phyloP scores from a whole-genome alignment of 148 eudicot genomes.

The Nyssa sinensis region DNA sequence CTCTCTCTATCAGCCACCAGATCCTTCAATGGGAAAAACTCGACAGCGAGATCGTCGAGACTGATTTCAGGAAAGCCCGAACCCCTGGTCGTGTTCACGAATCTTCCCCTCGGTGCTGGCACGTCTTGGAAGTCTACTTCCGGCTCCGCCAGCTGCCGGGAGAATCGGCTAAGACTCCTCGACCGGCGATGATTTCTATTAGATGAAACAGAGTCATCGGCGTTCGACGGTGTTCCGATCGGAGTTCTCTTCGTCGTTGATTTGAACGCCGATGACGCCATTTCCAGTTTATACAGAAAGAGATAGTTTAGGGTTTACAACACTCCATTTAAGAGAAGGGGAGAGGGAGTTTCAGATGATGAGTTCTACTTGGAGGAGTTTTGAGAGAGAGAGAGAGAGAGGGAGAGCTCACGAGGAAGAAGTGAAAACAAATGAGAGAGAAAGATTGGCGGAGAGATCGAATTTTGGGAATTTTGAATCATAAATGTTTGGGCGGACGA shows the following conservation, averaged over 20 bases:
- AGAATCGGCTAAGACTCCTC: constrained; percentile 67
- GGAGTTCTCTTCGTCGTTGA: constrained; percentile 65
- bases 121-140: constrained; percentile 27
- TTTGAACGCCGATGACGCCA: constrained; percentile 91
- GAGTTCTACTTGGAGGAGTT: no score
- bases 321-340: no score
- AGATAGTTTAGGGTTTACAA: constrained; percentile 1
- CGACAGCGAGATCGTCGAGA: constrained; percentile 85
- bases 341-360: not conserved
- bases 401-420: no score
- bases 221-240: constrained; percentile 20
- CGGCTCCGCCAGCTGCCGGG: constrained; percentile 48
- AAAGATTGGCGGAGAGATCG: no score
- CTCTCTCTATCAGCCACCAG: constrained; percentile 10
- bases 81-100: constrained; percentile 74
- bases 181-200: constrained; percentile 54
- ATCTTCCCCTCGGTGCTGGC: constrained; percentile 57
- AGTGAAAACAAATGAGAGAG: no score
- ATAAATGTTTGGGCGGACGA: no score
- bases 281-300: not conserved
- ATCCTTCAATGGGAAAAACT: constrained; percentile 56
- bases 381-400: no score
- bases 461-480: no score
- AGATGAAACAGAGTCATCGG: constrained; percentile 30
- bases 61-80: constrained; percentile 79